These are phyloP conservation scores for Phascolomyces articulosus DNA, from an alignment of 371 early-diverging fungal genomes.

Conservation along the genomic window DNA sequence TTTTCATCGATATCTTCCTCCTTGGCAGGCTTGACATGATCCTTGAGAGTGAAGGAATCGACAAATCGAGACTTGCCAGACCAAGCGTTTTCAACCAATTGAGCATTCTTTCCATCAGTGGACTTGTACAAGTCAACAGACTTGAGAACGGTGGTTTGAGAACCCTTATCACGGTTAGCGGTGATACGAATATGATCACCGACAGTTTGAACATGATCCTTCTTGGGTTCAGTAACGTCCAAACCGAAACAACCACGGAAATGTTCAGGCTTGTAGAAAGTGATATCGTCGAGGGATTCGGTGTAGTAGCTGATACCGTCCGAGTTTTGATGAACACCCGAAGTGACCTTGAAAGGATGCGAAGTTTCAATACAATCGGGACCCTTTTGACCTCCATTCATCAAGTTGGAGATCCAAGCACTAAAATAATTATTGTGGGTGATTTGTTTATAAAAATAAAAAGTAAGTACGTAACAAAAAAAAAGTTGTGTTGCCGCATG, in stretches of 20 bases:
- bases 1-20: conserved; percentile 16
- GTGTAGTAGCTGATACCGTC: conserved; percentile 52
- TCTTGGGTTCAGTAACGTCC: conserved; percentile 32
- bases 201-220: conserved; percentile 21
- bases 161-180: conserved; percentile 36
- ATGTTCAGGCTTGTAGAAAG: conserved; percentile 31
- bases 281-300: conserved; percentile 37
- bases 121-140: conserved; percentile 49
- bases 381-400: conserved; percentile 43
- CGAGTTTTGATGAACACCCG: conserved; percentile 60
- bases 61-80: conserved; percentile 30
- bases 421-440: conserved; percentile 14
- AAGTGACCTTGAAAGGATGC: conserved; percentile 62
- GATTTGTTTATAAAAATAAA: not conserved
- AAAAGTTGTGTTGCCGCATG: not conserved
- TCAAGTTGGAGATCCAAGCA: conserved; percentile 52
- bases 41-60: conserved; percentile 40
- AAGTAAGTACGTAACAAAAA: too few species aligned
- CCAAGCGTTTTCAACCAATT: conserved; percentile 32
- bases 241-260: conserved; percentile 50
- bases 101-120: conserved; percentile 14
- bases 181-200: conserved; percentile 36
- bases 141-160: conserved; percentile 39
- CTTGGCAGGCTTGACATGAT: conserved; percentile 31
- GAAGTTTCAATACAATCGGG: conserved; percentile 57